Percentiles rank a stretch among this genome's conserved stretches.
Conservation (phyloP, 176 grass and related monocot genomes). For the Cocos nucifera region DNA sequence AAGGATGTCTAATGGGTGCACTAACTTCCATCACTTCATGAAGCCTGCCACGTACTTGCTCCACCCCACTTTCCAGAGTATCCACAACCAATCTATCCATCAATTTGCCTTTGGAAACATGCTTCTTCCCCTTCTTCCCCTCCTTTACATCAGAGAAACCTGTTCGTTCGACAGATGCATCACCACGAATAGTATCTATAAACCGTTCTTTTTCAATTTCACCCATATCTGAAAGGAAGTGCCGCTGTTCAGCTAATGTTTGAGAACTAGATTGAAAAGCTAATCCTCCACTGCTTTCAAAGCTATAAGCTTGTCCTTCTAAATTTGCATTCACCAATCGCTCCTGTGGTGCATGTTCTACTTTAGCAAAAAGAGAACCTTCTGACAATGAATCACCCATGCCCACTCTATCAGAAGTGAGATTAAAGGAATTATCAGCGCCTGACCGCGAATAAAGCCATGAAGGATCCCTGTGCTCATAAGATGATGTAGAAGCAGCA, state of each 20-base stretch:
- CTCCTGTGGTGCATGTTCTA: conserved; percentile 34
- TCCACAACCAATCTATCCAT: background rate
- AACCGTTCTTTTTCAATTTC: conserved; percentile 59
- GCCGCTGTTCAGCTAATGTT: conserved; percentile 52
- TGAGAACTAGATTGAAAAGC: conserved; percentile 43
- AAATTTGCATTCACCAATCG: conserved; percentile 29
- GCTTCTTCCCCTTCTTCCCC: conserved; percentile 31
- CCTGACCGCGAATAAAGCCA: conserved; percentile 38
- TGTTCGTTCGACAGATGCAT: conserved; percentile 25
- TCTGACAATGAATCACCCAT: conserved; percentile 46
- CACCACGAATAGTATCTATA: conserved; percentile 33
- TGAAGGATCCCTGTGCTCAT: conserved; percentile 60
- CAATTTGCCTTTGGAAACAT: conserved; percentile 23
- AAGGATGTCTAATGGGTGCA: background rate
- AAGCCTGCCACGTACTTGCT: background rate
- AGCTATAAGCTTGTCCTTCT: conserved; percentile 28
- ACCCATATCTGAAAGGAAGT: conserved; percentile 32
- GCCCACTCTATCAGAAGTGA: conserved; percentile 27
- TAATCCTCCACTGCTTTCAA: conserved; percentile 49
- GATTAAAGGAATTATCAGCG: conserved; percentile 40
- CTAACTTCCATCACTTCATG: background rate
- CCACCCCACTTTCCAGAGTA: background rate
- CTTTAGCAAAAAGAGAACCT: conserved; percentile 38
- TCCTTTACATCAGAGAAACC: conserved; percentile 33
- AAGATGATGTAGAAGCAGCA: conserved; percentile 38